phyloP scores from a whole-genome alignment of 1,284 basidiomycete species.

The Sutorius eximius region DNA sequence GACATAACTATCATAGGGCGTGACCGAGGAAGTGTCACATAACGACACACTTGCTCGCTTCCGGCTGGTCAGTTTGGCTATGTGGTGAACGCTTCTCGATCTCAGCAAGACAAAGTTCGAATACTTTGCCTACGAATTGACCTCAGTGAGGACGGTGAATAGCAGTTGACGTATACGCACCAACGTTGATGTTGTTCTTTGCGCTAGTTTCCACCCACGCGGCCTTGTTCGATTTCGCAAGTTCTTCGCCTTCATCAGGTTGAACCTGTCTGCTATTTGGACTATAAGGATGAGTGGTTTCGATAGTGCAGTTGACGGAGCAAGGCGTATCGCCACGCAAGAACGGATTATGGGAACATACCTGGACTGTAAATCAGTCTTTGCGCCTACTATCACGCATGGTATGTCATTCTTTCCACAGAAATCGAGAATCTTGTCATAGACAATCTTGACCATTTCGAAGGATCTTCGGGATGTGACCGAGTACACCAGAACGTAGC shows the following conservation, averaged over 20 bases:
- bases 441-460: slow-evolving; percentile 93
- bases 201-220: slow-evolving; percentile 90
- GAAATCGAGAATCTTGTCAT: slow-evolving; percentile 98
- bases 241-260: slow-evolving; percentile 68
- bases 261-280: slow-evolving; percentile 70
- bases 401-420: slow-evolving; percentile 89
- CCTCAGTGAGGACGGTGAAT: slow-evolving; percentile 5
- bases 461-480: slow-evolving; percentile 91
- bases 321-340: slow-evolving; percentile 13
- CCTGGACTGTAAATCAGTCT: slow-evolving; percentile 82
- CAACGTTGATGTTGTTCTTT: slow-evolving; percentile 86
- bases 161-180: slow-evolving; percentile 47
- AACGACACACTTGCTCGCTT: slow-evolving; percentile 59
- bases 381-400: slow-evolving; percentile 96
- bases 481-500: slow-evolving; percentile 92
- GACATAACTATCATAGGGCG: slow-evolving; percentile 21
- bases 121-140: slow-evolving; percentile 68
- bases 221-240: slow-evolving; percentile 73
- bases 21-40: slow-evolving; percentile 53
- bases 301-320: slow-evolving; percentile 17
- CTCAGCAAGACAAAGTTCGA: slow-evolving; percentile 84
- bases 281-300: slow-evolving; percentile 30
- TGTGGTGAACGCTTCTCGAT: slow-evolving; percentile 75
- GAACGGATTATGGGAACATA: slow-evolving; percentile 38
- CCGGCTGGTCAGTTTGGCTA: slow-evolving; percentile 57